phyloP scores from a whole-genome alignment of 2,329 filamentous ascomycete genomes.

The Cladosporium sp. region DNA sequence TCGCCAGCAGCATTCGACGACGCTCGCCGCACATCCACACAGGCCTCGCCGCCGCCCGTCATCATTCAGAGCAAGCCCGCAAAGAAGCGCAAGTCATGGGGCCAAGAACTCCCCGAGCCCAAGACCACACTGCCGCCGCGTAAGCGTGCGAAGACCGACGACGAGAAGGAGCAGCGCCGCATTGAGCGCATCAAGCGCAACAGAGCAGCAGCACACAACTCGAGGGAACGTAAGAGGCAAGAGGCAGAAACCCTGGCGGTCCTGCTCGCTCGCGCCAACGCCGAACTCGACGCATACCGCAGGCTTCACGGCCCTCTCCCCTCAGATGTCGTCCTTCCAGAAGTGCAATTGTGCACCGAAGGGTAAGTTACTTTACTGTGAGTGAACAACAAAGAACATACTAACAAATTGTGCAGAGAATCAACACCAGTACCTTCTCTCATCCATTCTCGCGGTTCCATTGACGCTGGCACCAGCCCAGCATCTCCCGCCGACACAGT shows the following conservation, averaged over 20 bases:
- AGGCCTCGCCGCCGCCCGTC: conserved; percentile 25
- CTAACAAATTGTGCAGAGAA: conserved; percentile 8
- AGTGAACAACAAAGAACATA: not conserved
- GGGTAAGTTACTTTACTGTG: conserved; percentile 14
- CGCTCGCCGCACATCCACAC: conserved; percentile 6
- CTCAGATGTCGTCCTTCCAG: conserved; percentile 28
- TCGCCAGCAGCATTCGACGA: conserved; percentile 14
- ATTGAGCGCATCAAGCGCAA: conserved; percentile 97
- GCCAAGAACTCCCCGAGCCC: conserved; percentile 90
- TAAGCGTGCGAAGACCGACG: conserved; percentile 97
- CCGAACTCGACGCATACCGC: conserved; percentile 30
- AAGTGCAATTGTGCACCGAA: conserved; percentile 28
- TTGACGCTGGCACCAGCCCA: conserved; percentile 24
- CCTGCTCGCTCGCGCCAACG: conserved; percentile 28
- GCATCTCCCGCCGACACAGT: conserved; percentile 24
- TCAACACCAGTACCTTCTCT: conserved; percentile 28
- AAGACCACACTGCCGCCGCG: conserved; percentile 94
- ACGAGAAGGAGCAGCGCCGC: conserved; percentile 96
- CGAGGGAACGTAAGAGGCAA: conserved; percentile 84
- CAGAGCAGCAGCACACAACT: conserved; percentile 92
- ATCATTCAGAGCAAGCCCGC: conserved; percentile 30
- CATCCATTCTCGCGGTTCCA: conserved; percentile 25
- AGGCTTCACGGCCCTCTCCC: conserved; percentile 29
- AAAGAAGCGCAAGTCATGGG: conserved; percentile 80
- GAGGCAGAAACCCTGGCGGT: conserved; percentile 79